Conservation (phyloP, 1,139 yeast genomes). For the Kazachstania sp. region DNA sequence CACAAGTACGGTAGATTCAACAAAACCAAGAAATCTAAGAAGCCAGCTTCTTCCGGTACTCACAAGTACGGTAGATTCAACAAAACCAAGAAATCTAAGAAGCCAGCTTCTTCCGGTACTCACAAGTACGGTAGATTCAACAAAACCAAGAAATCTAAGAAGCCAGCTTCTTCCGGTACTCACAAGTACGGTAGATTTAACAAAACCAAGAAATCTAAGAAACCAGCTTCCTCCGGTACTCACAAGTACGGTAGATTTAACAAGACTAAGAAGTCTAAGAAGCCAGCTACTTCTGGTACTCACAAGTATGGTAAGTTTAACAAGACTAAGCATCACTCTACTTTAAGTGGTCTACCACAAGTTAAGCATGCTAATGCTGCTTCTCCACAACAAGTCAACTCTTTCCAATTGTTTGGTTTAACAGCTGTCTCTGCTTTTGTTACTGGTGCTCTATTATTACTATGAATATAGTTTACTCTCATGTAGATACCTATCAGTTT, state of each 20-base stretch:
- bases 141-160: slow-evolving; percentile 34
- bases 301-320: slow-evolving; percentile 45
- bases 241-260: slow-evolving; percentile 45
- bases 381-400: slow-evolving; percentile 27
- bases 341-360: slow-evolving; percentile 5
- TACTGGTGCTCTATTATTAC: slow-evolving; percentile 35
- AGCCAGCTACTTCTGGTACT: slow-evolving; percentile 33
- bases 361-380: slow-evolving; percentile 8
- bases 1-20: slow-evolving; percentile 45
- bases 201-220: slow-evolving; percentile 34
- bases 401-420: slow-evolving; percentile 23
- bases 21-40: slow-evolving; percentile 33
- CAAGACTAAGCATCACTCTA: slow-evolving; percentile 36
- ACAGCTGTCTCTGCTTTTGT: slow-evolving; percentile 33
- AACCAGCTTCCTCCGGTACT: slow-evolving; percentile 32
- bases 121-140: slow-evolving; percentile 45
- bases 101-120: slow-evolving; percentile 26
- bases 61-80: slow-evolving; percentile 45
- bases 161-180: slow-evolving; percentile 26
- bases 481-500: not conserved
- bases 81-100: slow-evolving; percentile 34
- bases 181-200: slow-evolving; percentile 44
- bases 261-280: slow-evolving; percentile 32
- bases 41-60: slow-evolving; percentile 33
- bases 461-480: slow-evolving; percentile 9